phyloP scores from a whole-genome alignment of 1,284 basidiomycete species.

The Gymnopus androsaceus region DNA sequence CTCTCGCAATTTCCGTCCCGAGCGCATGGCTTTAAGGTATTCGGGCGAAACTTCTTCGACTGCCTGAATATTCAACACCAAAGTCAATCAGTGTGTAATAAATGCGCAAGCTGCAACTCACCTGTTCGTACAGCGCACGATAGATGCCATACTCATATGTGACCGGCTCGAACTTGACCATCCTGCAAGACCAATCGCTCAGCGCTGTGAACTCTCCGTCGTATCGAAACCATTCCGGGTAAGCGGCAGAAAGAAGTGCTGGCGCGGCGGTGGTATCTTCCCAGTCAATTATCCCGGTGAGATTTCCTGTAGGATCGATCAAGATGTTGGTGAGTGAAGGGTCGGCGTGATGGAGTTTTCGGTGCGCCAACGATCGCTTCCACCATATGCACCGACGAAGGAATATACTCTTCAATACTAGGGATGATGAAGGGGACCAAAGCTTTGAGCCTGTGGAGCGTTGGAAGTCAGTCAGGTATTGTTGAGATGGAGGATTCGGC shows the following conservation, averaged over 20 bases:
- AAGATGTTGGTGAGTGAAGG: not conserved
- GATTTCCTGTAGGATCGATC: not conserved
- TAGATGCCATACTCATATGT: not conserved
- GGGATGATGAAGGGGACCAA: not conserved
- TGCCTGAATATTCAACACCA: not conserved
- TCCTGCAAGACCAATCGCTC: not conserved
- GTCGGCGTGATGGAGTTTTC: not conserved
- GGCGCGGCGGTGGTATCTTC: not conserved
- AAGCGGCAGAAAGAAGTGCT: not conserved
- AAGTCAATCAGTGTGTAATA: not conserved
- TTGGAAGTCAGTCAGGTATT: not conserved
- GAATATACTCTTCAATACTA: not conserved
- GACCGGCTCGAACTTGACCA: not conserved
- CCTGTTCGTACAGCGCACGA: not conserved
- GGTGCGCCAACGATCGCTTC: not conserved
- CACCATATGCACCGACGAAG: too few species aligned
- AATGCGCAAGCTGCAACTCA: not conserved
- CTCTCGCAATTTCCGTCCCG: not conserved
- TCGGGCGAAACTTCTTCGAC: not conserved
- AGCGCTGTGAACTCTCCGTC: not conserved
- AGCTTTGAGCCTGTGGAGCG: conserved; percentile 1
- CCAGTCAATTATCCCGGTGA: conserved; percentile 7
- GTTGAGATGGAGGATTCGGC: not conserved
- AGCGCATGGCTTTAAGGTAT: not conserved
- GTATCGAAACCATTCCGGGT: conserved; percentile 4